Evolutionary conservation across 179 eudicot genomes (phyloP), one percentile per base, ranked within the genome.

Genomic region (Gypsophila paniculata): DNA sequence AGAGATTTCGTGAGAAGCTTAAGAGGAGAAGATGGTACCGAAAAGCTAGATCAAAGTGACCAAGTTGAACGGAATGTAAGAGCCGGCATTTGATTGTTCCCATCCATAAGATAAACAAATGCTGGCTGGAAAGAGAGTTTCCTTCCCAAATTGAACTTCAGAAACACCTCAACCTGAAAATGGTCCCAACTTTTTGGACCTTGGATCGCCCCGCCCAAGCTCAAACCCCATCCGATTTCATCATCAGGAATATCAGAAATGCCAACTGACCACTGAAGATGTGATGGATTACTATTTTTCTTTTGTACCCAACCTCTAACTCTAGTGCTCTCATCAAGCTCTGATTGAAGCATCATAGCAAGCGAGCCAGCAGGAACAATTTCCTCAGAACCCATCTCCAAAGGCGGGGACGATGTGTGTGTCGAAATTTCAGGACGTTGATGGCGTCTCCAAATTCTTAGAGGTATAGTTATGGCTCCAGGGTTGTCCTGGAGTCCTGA

Each of bases 171-270:
- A n/a, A 76, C 85, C 75, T 89, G 93, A 71, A 89, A 84, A 78
- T 83, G 93, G 49, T 91, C 91, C 86, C 81, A 83, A 52, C 63
- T 74, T 44, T 55, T 76, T 32, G 32, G 11, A 48, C 58, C 70
- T 49, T 83, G 80, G 29, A 76, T 63, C 71, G 67, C 73, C 46
- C 98, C 98, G 11, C 90, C 91, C 71, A 91, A 65, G 69, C 86
- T 87, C 72, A 91, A 77, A 66, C 96, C 99, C 97, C 99, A 94
- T 18, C 99, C 99, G 62, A 91, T 68, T 65, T 88, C 97, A 38
- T 90, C 90, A 73, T 87, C 96, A 7, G 96, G 97, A 12, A 82
- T 75, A 82, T 91, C 96, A 36, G 83, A 79, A 82, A 91, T 78
- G 66, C 88, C 74, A 69, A 88, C 77, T 46, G 94, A 87, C 99